These are phyloP conservation scores for Rhamnella rubrinervis DNA, from an alignment of 331 rosid genomes.

Conservation along the genomic window DNA sequence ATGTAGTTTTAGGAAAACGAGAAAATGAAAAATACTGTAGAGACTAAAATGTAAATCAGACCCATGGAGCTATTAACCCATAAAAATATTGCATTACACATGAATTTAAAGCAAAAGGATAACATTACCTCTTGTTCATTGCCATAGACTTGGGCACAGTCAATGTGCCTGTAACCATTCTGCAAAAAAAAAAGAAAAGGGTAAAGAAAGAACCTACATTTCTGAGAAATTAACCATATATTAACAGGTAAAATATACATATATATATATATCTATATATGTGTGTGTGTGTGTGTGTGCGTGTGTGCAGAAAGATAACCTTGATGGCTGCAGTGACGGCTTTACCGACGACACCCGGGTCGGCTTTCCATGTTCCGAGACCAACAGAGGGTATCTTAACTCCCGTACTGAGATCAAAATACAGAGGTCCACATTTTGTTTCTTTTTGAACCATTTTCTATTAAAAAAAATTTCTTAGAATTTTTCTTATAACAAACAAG, in stretches of 20 bases:
- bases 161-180: conserved; percentile 80
- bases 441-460: conserved; percentile 38
- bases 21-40: too few species aligned
- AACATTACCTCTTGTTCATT: conserved; percentile 65
- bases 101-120: too few species aligned
- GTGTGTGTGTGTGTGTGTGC: too few species aligned
- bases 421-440: conserved; percentile 21
- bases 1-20: too few species aligned
- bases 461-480: conserved; percentile 2
- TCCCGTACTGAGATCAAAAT: conserved; percentile 70
- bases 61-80: too few species aligned
- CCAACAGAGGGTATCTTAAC: conserved; percentile 65
- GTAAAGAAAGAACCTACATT: conserved; percentile 5
- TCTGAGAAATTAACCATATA: not conserved
- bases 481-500: not conserved
- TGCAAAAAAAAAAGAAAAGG: conserved; percentile 27
- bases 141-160: conserved; percentile 66
- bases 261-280: too few species aligned
- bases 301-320: conserved; percentile 32
- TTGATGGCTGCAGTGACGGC: conserved; percentile 66
- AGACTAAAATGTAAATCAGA: too few species aligned
- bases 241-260: not conserved
- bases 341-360: conserved; percentile 58
- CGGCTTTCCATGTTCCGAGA: conserved; percentile 77
- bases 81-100: too few species aligned